These are phyloP conservation scores for Pleurotus ostreatus DNA, from an alignment of 768 basidiomycete species.

Conservation along the genomic window DNA sequence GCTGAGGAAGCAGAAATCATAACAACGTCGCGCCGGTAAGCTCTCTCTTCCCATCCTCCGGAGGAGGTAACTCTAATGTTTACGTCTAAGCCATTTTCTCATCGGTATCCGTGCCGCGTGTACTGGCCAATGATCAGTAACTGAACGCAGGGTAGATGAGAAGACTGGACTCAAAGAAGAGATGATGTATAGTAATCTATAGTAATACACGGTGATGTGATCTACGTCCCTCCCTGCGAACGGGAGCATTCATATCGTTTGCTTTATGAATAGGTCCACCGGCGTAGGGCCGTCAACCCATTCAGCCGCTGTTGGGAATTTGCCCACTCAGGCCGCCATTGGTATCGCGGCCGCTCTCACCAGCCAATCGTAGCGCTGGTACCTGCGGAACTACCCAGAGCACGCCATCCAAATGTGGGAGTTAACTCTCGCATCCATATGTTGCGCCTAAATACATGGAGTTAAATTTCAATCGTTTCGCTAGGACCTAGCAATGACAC, in stretches of 20 bases:
- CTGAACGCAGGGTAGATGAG: background rate
- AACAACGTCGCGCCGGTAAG: background rate
- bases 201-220: background rate
- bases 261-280: too few species aligned
- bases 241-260: too few species aligned
- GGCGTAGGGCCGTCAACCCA: too few species aligned
- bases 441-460: background rate
- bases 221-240: too few species aligned
- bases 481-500: too few species aligned
- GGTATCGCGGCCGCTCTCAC: background rate
- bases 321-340: background rate
- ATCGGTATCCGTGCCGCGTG: background rate
- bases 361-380: background rate
- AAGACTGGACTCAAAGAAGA: background rate
- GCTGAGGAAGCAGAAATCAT: too few species aligned
- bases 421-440: background rate
- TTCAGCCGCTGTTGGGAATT: too few species aligned
- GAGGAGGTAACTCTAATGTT: background rate
- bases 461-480: background rate
- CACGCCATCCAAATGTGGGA: background rate
- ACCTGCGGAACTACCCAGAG: background rate
- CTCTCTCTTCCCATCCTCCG: background rate
- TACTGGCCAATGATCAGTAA: background rate
- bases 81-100: background rate
- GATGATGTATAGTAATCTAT: background rate